phyloP scores from a whole-genome alignment of 2,329 filamentous ascomycete genomes.

The Scedosporium apiospermum region DNA sequence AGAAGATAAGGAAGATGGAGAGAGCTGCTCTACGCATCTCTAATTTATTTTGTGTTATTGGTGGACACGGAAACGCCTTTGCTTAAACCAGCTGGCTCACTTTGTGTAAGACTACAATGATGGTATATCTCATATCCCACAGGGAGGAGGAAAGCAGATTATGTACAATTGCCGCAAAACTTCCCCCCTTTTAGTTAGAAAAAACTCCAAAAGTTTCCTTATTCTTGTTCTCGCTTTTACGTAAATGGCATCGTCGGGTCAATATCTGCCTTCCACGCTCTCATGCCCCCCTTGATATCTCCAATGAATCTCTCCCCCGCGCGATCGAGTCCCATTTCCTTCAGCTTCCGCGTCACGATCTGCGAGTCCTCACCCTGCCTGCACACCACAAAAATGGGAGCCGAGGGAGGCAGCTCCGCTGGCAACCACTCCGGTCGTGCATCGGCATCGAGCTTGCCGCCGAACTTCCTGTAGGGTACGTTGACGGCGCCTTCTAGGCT shows the following conservation, averaged over 20 bases:
- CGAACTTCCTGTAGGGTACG: slow-evolving; percentile 49
- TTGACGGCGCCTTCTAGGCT: slow-evolving; percentile 68
- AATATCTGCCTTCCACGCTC: slow-evolving; percentile 61
- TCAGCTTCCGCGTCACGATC: slow-evolving; percentile 54
- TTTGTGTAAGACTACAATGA: slow-evolving; percentile 4
- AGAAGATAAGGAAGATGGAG: no score
- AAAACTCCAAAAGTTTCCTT: neutral
- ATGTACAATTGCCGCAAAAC: slow-evolving; percentile 12
- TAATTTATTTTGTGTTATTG: slow-evolving; percentile 5
- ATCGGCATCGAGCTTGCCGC: slow-evolving; percentile 21
- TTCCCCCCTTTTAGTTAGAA: neutral
- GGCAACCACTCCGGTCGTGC: slow-evolving; percentile 26
- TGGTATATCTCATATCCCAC: neutral
- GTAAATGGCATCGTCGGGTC: slow-evolving; percentile 48
- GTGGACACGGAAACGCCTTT: neutral
- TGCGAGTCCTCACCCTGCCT: slow-evolving; percentile 73
- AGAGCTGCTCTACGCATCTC: neutral
- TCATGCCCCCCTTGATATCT: slow-evolving; percentile 63
- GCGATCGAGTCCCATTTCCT: slow-evolving; percentile 46
- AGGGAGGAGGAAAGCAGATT: slow-evolving; percentile 8
- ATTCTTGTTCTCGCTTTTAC: slow-evolving; percentile 17
- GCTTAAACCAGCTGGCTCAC: neutral
- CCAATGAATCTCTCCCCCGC: slow-evolving; percentile 49
- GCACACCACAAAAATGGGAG: slow-evolving; percentile 63
- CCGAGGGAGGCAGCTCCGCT: slow-evolving; percentile 24